phyloP scores from a whole-genome alignment of 768 basidiomycete genomes.

The Mycena vitilis region DNA sequence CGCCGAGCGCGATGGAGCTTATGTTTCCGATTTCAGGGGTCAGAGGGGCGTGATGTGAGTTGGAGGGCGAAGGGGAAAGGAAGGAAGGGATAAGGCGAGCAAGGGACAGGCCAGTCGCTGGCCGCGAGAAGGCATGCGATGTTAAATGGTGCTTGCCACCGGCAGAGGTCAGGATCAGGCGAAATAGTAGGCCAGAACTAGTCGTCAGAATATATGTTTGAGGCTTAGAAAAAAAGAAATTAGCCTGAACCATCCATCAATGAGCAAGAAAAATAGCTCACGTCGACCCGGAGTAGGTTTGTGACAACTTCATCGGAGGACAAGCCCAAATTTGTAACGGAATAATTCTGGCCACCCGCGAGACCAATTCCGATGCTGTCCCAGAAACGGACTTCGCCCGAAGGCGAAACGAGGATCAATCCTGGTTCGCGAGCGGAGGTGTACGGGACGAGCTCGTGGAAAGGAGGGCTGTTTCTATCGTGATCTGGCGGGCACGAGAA shows the following conservation, averaged over 20 bases:
- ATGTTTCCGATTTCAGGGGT: conserved; percentile 69
- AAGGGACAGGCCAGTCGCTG: conserved; percentile 57
- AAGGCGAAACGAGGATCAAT: conserved; percentile 78
- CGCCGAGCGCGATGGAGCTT: conserved; percentile 69
- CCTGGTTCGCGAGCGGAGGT: conserved; percentile 84
- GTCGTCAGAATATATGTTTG: conserved; percentile 79
- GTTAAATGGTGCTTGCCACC: conserved; percentile 76
- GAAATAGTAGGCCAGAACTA: conserved; percentile 73
- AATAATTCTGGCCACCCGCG: conserved; percentile 80
- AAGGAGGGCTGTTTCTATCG: conserved; percentile 54
- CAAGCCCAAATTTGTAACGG: conserved; percentile 61
- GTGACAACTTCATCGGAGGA: conserved; percentile 70
- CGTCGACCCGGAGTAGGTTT: conserved; percentile 73
- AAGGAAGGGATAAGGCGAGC: conserved; percentile 56
- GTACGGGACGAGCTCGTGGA: conserved; percentile 77
- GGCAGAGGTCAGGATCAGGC: conserved; percentile 71
- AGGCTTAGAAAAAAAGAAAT: conserved; percentile 54
- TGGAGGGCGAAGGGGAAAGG: conserved; percentile 56
- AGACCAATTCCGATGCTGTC: conserved; percentile 87
- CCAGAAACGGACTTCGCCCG: conserved; percentile 88
- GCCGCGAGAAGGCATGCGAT: conserved; percentile 69
- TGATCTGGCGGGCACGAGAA: conserved; percentile 74
- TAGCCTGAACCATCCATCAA: conserved; percentile 8
- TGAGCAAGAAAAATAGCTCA: conserved; percentile 48
- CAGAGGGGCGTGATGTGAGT: conserved; percentile 47